Evolutionary conservation across 192 early-diverging fungal genomes (phyloP).

Genomic region (Diversispora epigaea): DNA sequence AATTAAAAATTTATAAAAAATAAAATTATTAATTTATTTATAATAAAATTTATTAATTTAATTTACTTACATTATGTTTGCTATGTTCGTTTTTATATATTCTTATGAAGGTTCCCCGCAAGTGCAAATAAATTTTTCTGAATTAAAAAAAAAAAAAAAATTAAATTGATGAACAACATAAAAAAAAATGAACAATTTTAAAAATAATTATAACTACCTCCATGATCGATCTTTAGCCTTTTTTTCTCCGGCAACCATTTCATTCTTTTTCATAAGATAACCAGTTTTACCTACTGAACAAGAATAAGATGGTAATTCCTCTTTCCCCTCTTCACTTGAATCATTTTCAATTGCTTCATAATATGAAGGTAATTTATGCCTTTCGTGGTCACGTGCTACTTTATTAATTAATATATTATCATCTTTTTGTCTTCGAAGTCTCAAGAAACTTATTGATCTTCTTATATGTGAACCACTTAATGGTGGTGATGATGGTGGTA

Average conservation of each 20-base stretch:
- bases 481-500: no score
- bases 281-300: conserved; percentile 38
- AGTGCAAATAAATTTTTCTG: conserved; percentile 35
- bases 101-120: conserved; percentile 38
- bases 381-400: neutral
- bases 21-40: neutral
- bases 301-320: conserved; percentile 40
- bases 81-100: conserved; percentile 33
- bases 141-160: neutral
- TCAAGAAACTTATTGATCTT: no score
- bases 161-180: neutral
- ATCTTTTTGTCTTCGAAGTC: neutral
- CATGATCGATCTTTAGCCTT: conserved; percentile 39
- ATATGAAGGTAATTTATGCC: neutral
- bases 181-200: neutral
- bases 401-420: neutral
- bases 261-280: conserved; percentile 39
- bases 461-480: no score
- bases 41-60: neutral
- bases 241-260: conserved; percentile 25
- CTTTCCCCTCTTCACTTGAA: conserved; percentile 37
- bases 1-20: neutral
- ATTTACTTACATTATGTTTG: conserved; percentile 13
- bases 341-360: neutral
- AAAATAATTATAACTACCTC: conserved; percentile 7